A percentile compares a stretch with the other conserved stretches of the same genome.
Evolutionary conservation across 371 early-diverging fungal species (phyloP).

Genomic region (Mucor indicus): DNA sequence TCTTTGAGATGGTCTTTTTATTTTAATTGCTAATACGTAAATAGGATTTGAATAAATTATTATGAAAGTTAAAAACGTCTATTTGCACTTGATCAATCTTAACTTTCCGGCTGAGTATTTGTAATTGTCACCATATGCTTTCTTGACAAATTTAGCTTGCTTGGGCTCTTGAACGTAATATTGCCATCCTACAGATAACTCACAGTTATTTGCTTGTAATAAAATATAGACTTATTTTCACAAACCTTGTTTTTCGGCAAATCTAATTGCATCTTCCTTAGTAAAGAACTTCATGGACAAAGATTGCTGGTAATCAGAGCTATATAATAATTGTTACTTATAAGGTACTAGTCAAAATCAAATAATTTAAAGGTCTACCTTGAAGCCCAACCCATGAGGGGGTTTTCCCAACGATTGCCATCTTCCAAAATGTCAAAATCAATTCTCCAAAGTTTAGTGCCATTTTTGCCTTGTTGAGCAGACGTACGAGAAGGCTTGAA

Average conservation of each 20-base stretch:
- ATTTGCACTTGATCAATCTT: constrained; percentile 83
- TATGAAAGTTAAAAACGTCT: too few relatives aligned
- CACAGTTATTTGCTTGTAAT: too few relatives aligned
- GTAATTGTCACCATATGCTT: constrained; percentile 91
- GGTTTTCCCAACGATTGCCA: constrained; percentile 89
- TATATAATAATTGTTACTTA: too few relatives aligned
- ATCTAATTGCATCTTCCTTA: constrained; percentile 90
- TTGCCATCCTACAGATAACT: constrained; percentile 60
- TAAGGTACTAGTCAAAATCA: too few relatives aligned
- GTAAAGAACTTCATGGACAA: constrained; percentile 79
- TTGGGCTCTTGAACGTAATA: constrained; percentile 89
- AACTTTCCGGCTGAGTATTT: constrained; percentile 76
- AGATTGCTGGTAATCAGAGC: constrained; percentile 84
- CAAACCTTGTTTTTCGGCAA: constrained; percentile 94
- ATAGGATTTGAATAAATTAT: too few relatives aligned
- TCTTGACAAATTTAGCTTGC: constrained; percentile 66
- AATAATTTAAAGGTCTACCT: too few relatives aligned
- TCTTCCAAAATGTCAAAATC: constrained; percentile 79
- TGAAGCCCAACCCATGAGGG: constrained; percentile 92
- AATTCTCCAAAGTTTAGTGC: constrained; percentile 81
- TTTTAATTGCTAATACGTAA: too few relatives aligned
- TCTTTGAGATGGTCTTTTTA: too few relatives aligned
- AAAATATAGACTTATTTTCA: too few relatives aligned
- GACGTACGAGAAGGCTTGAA: constrained; percentile 82
- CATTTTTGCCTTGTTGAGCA: constrained; percentile 80